Percentiles rank a stretch among this genome's conserved stretches.
Evolutionary conservation across 2,329 filamentous ascomycete species (phyloP).

Genomic region (Cladophialophora chaetospira): DNA sequence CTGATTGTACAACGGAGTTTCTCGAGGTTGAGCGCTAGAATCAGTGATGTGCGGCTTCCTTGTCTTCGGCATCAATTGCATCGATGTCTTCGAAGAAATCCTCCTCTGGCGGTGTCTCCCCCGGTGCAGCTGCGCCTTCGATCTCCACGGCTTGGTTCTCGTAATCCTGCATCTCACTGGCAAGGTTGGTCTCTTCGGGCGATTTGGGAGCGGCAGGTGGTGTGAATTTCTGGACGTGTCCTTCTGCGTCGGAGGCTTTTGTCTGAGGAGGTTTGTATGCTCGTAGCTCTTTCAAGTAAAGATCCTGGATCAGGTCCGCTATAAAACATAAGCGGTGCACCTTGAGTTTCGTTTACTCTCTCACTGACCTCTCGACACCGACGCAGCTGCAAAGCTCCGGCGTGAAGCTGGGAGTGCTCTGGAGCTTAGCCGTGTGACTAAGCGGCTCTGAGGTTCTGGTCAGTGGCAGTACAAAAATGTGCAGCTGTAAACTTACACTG

Average conservation of each 20-base stretch:
- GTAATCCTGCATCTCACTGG: slow-evolving; percentile 89
- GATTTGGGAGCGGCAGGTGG: slow-evolving; percentile 79
- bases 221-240: slow-evolving; percentile 85
- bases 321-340: slow-evolving; percentile 25
- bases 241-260: slow-evolving; percentile 85
- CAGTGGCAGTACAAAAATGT: slow-evolving; percentile 22
- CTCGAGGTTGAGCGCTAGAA: background rate
- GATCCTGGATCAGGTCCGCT: slow-evolving; percentile 97
- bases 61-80: slow-evolving; percentile 55
- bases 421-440: slow-evolving; percentile 58
- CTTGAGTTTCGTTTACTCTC: background rate
- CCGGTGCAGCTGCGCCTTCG: slow-evolving; percentile 74
- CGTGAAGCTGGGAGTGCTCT: slow-evolving; percentile 48
- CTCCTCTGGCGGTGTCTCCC: slow-evolving; percentile 61
- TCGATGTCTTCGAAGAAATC: slow-evolving; percentile 76
- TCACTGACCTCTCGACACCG: slow-evolving; percentile 61
- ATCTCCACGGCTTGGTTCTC: slow-evolving; percentile 92
- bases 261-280: slow-evolving; percentile 83
- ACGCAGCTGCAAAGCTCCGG: slow-evolving; percentile 63
- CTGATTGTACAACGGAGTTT: slow-evolving; percentile 21
- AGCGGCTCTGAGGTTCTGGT: slow-evolving; percentile 55
- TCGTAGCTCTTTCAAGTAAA: slow-evolving; percentile 96
- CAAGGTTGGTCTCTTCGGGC: slow-evolving; percentile 92
- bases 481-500: slow-evolving; percentile 51
- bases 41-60: slow-evolving; percentile 41